Evolutionary conservation across 257 asterid genomes (phyloP), one percentile per base, ranked within the genome.

Genomic region (Gynochthodes officinalis): DNA sequence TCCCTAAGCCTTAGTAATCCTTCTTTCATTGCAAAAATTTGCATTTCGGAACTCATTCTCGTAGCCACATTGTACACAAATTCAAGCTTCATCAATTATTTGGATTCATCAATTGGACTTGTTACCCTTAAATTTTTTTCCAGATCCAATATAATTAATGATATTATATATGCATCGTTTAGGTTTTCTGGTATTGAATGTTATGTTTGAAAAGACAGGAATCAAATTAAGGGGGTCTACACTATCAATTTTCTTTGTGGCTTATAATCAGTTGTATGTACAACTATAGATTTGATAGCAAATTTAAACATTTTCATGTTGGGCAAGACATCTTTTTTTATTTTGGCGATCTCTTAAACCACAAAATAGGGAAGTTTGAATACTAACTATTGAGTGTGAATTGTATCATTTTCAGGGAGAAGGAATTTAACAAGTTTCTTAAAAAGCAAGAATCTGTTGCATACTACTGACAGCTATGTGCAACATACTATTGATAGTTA

Each of bases 381-480:
- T n/a, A n/a, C n/a, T n/a, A n/a, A n/a, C 18, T 42, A 23, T 74
- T 21, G 58, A 55, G 35, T 42, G 42, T 43, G 73, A 28, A 8
- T 60, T 14, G 21, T 58, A 57, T 79, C 79, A 57, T 16, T 70
- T 71, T 79, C 76, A 70, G 55, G 25, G 43, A 63, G 67, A 44
- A 39, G 39, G 69, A 42, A 40, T 33, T 39, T 64, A 9, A 49
- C 67, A 54, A 32, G 57, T 73, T 74, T 79, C 73, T 59, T 71
- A 43, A 42, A 72, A 72, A 21, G 39, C 62, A 63, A 74, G 69
- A 48, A 64, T 65, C 48, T 9, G 15, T 42, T 78, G 65, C 59
- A 46, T 49, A 19, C 19, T 64, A 30, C 40, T 70, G 74, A 79
- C 44, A 74, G 67, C 57, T 69, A 70, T 70, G 57, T 70, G 39